Base-by-base conservation (phyloP, 2,329 filamentous ascomycete species). In the Decorospora gaudefroyi region DNA sequence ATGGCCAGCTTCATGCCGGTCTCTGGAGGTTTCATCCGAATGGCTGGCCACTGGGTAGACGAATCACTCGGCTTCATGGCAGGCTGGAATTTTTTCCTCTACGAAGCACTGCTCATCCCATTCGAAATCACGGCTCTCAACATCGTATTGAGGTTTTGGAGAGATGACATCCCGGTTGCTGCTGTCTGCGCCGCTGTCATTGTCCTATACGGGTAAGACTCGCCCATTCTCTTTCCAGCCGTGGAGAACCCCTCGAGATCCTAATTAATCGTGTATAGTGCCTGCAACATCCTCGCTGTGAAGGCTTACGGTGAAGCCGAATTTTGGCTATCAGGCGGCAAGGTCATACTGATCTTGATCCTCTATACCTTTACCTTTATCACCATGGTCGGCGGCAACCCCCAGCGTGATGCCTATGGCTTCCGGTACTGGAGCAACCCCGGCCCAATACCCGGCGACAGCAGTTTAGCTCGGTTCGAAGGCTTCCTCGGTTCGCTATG, bases 1-100 rank as follows among this genome's bases (percentile, higher is more conserved):
- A 86, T 86, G 83, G 78, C 74, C 19, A 75, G 76, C 25, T 79
- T 78, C 50, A 82, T 83, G 75, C 83, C 84, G 16, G 76, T 86
- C 32, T 78, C 76, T 28, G 82, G 83, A 51, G 80, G 80, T 2
- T 86, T 85, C 61, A 78, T 86, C 52, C 81, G 83, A 47, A 75
- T 85, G 58, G 82, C 82, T 4, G 82, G 82, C 18, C 74, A 82
- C 54, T 86, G 82, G 79, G 80, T 82, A 7, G 83, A 86, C 62
- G 82, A 85, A n/a, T 76, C 83, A 7, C 68, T 56, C 78, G 82
- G 82, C 22, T 85, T 86, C 57, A 76, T 76, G 63, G 73, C 72
- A 19, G 76, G 76, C 17, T 76, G 74, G 74, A 78, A 77, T 42
- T 74, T 79, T 55, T 78, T 78, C 51, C 68, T 79, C 38, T 78